Base-by-base conservation (phyloP, 495 filamentous ascomycete species). In the Aspergillus sclerotiicarbonarius region DNA sequence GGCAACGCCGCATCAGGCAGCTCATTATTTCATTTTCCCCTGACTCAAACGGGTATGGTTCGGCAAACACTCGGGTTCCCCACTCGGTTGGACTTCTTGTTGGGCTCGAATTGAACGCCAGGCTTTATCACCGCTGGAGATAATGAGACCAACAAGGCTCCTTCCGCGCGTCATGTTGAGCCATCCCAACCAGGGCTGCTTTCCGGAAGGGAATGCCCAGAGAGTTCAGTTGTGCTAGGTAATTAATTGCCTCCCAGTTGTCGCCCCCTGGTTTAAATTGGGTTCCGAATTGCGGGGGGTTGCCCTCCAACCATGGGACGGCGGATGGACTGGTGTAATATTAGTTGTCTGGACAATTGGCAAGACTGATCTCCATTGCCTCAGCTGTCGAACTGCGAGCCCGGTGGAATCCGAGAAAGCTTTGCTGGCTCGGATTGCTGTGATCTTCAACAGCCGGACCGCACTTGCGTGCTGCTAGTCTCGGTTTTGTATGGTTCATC, bases 371-470 rank as follows among this genome's bases (percentile, higher is more conserved):
- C 54, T 21, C 16, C 25, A 33, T 15, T 31, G 9, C 37, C 37
- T 15, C 47, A 50, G 47, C 31, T 31, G 15, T 50, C 47, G 29
- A 3, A 32, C 25, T 10, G n/a, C n/a, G 37, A 16, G 29, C 4
- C 29, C 12, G 18, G 16, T 55, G 53, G 53, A 16, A 51, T 33
- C 47, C 47, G 47, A 2, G 33, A 57, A 51, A 30, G 35, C 16
- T 43, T 46, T 18, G 32, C 47, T 52, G 35, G 44, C 30, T 51
- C 43, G 57, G 52, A 59, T 44, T 49, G 18, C 32, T 51, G 48
- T 48, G 32, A 49, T 54, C 51, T 33, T 21, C 19, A 48, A 53
- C 15, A 58, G 33, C 48, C 32, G 56, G 49, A 32, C 46, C 33
- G 56, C 39, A 35, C 8, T 20, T 37, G 12, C 30, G 9, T 18